Evolutionary conservation across 208 protist species (phyloP), one percentile per base, ranked within the genome.

Genomic region (Leishmania aethiopica): DNA sequence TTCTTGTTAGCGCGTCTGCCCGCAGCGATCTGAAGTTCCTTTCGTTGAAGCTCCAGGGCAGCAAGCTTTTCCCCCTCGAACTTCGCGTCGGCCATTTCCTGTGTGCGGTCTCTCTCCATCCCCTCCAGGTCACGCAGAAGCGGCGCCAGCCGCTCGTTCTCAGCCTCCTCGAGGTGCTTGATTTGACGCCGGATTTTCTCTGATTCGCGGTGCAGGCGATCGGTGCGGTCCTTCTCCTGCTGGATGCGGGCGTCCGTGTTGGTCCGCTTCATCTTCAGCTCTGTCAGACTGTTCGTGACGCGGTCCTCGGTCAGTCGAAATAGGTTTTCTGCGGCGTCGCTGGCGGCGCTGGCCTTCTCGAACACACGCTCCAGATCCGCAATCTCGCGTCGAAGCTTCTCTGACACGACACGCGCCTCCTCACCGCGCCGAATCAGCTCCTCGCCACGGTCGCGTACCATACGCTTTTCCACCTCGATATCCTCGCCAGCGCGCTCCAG

Each of bases 381-480:
- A 42, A 95, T 89, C 55, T 96, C 92, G 45, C 93, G 93, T 8
- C 93, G 90, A 57, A 94, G 69, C 84, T 94, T 95, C 83, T 97
- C 93, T 3, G 86, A 80, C 72, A 94, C 79, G 3, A 96, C 93
- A 51, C 95, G 91, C 3, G 90, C 91, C 87, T 96, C 95, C 79
- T 97, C 95, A 45, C 91, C 95, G 4, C 90, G 89, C 0, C 93
- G 93, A 78, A 97, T 86, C 22, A 97, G 72, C 71, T 97, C 92
- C 80, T 97, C 95, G 60, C 88, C 94, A 47, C 95, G 89, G 85
- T 97, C 95, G 28, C 93, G 93, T 75, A 96, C 93, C 64, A 94
- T 93, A 49, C 93, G 90, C 84, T 92, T 90, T 79, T 97, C 93
- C 80, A 95, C 79, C 77, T 97, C 93, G 64, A 96, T 94, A 80